Conservation (phyloP, 345 rosid species). For the Ceriops decandra region DNA sequence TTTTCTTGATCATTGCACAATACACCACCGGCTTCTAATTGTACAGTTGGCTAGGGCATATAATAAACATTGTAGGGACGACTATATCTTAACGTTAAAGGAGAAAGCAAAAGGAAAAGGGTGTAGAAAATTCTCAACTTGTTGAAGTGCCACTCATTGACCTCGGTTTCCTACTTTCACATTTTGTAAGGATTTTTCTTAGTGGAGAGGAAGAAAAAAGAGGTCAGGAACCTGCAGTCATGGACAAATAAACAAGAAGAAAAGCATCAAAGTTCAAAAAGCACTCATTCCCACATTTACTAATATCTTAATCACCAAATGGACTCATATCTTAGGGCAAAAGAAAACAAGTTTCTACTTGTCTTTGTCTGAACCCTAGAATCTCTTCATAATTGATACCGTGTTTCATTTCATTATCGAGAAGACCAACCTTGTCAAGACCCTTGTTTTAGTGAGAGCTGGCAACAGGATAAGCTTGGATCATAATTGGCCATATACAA, state of each 20-base stretch:
- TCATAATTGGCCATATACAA: conserved; percentile 14
- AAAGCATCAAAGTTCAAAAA: conserved; percentile 57
- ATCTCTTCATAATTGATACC: conserved; percentile 44
- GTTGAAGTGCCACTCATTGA: conserved; percentile 40
- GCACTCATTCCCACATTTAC: conserved; percentile 26
- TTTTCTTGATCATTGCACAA: conserved; percentile 4
- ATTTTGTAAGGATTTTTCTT: conserved; percentile 13
- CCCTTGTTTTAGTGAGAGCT: conserved; percentile 46
- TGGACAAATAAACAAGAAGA: conserved; percentile 66
- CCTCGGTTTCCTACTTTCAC: conserved; percentile 33
- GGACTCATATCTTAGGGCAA: conserved; percentile 39
- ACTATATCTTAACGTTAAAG: conserved; percentile 8
- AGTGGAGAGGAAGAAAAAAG: conserved; percentile 20
- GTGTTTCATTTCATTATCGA: conserved; percentile 38
- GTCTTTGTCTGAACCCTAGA: conserved; percentile 67
- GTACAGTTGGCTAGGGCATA: conserved; percentile 14
- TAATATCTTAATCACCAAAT: conserved; percentile 32
- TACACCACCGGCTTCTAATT: background rate
- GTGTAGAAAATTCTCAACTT: conserved; percentile 20
- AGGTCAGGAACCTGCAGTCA: conserved; percentile 49
- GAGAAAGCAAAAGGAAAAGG: conserved; percentile 26
- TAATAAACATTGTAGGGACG: background rate
- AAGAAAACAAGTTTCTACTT: conserved; percentile 55
- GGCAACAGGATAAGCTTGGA: conserved; percentile 44
- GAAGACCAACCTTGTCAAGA: conserved; percentile 34